Percentiles rank a stretch among this genome's conserved stretches.
Conservation (phyloP, 2,329 filamentous ascomycete species). For the Penicillium corylophilum region DNA sequence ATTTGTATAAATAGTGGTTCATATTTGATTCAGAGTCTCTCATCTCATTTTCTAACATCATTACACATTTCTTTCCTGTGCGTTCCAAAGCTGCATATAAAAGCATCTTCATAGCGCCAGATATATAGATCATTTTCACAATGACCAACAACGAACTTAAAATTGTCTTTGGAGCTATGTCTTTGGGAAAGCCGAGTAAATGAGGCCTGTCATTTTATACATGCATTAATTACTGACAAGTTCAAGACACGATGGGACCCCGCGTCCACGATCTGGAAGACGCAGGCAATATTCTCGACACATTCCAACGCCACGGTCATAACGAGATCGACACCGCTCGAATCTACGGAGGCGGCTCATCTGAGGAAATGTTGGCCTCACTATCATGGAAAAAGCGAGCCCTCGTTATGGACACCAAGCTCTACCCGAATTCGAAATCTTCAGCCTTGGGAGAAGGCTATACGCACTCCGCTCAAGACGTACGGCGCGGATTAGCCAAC, state of each 20-base stretch:
- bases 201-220: too few species aligned
- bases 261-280: constrained; percentile 20
- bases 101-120: too few species aligned
- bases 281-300: constrained; percentile 25
- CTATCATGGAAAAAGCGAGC: constrained; percentile 37
- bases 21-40: too few species aligned
- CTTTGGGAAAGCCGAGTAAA: constrained; percentile 35
- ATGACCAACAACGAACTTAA: constrained; percentile 7
- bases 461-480: constrained; percentile 30
- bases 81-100: too few species aligned
- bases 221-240: neutral
- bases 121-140: neutral
- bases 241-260: constrained; percentile 5
- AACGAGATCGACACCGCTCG: constrained; percentile 33
- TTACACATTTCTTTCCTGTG: too few species aligned
- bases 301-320: constrained; percentile 31
- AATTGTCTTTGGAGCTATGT: constrained; percentile 40
- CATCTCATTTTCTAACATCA: too few species aligned
- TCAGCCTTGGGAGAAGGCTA: constrained; percentile 22
- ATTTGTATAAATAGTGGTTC: too few species aligned
- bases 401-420: constrained; percentile 46
- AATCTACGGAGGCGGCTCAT: constrained; percentile 29
- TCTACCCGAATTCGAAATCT: constrained; percentile 33
- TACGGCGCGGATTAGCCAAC: constrained; percentile 35
- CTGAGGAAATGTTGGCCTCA: constrained; percentile 39